Evolutionary conservation across 345 rosid genomes (phyloP).

Genomic region (Arabidopsis arenosa): DNA sequence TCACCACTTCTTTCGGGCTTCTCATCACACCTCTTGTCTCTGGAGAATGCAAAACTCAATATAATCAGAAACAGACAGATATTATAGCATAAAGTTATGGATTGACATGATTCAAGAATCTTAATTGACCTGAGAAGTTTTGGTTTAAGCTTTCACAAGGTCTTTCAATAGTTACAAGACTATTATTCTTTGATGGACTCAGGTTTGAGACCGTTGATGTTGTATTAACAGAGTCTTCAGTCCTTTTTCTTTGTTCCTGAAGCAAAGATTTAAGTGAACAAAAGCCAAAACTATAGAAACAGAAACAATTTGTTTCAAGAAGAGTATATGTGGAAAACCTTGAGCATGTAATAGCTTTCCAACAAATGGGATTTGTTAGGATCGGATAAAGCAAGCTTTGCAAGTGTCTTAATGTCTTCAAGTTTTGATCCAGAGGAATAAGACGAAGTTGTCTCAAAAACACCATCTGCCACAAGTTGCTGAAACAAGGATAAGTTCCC

Average conservation of each 20-base stretch:
- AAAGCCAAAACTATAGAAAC: constrained; percentile 22
- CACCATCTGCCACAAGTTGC: constrained; percentile 76
- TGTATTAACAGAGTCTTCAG: constrained; percentile 47
- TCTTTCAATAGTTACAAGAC: constrained; percentile 52
- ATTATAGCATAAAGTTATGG: not conserved
- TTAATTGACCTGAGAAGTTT: constrained; percentile 65
- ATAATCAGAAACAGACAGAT: constrained; percentile 33
- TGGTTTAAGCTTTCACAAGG: constrained; percentile 57
- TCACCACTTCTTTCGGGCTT: constrained; percentile 64
- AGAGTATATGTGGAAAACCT: constrained; percentile 52
- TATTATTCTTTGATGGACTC: constrained; percentile 42
- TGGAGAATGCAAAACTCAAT: constrained; percentile 44
- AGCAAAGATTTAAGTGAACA: constrained; percentile 35
- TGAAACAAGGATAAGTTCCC: constrained; percentile 74
- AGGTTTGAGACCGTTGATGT: constrained; percentile 47
- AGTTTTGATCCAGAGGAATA: constrained; percentile 56
- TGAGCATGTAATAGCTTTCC: constrained; percentile 60
- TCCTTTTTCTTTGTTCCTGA: constrained; percentile 56
- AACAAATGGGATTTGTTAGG: constrained; percentile 68
- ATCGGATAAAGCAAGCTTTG: constrained; percentile 62
- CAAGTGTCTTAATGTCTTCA: constrained; percentile 66
- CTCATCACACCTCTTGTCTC: constrained; percentile 62
- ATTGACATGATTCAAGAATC: constrained; percentile 18
- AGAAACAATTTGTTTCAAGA: not conserved
- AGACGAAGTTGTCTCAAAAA: constrained; percentile 62